Evolutionary conservation across 2,329 filamentous ascomycete species (phyloP), one percentile per base, ranked within the genome.

Genomic region (Paecilomyces formosus): DNA sequence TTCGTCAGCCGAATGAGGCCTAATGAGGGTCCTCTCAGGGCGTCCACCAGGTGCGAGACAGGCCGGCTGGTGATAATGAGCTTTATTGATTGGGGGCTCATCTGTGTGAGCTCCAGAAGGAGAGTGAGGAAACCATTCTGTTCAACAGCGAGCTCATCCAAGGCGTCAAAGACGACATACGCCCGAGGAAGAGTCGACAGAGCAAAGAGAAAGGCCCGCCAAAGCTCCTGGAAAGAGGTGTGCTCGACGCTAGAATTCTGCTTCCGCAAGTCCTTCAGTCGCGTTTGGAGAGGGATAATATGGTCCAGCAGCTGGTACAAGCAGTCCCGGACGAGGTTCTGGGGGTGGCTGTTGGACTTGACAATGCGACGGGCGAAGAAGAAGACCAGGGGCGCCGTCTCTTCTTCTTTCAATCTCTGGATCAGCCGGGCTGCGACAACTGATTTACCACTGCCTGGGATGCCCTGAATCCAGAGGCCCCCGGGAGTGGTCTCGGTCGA

Each of bases 141-240:
- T 0, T 66, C 72, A n/a, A 64, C 45, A 78, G 74, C 72, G 30
- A 81, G 79, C 63, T 81, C 79, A 59, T 81, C 79, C 2, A 81
- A 66, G 0, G 77, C 78, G 60, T 80, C 78, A 0, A 69, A n/a
- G 49, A 51, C 49, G 49, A 51, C 49, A 51, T 51, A 51, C 49
- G 49, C 49, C 8, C 49, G 49, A 51, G 49, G 49, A 51, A 51
- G 49, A 51, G 49, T 51, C 49, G 49, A n/a, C 49, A 51, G 49
- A 13, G 49, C 49, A 13, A 51, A 51, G 9, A 51, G 49, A 51
- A 51, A 51, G 49, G 49, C 49, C 49, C 49, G 49, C 49, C 49
- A 51, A 51, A 51, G 49, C 49, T 51, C 49, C 11, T 51, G 30
- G 30, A 31, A 31, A 31, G 30, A 8, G 30, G 30, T 31, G 11